phyloP scores from a whole-genome alignment of 768 basidiomycete genomes.

The Boletellus ananas region DNA sequence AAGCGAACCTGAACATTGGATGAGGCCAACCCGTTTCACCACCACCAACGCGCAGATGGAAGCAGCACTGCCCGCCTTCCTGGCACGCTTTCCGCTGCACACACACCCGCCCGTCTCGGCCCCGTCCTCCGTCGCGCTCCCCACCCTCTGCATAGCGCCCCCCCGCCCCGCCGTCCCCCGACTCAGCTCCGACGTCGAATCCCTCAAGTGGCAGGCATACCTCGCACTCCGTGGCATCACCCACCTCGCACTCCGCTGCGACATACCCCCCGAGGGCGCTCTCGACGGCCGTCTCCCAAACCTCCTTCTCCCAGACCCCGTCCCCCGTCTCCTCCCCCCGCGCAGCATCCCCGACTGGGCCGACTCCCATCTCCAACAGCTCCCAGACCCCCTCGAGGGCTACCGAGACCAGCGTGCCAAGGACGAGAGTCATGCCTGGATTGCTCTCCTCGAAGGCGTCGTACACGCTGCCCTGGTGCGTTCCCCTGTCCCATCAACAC shows the following conservation, averaged over 20 bases:
- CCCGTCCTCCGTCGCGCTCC: conserved; percentile 24
- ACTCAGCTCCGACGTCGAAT: conserved; percentile 77
- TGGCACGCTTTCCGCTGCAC: conserved; percentile 58
- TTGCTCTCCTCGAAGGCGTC: conserved; percentile 69
- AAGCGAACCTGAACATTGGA: conserved; percentile 59
- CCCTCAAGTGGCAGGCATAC: conserved; percentile 88
- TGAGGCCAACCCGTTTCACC: too few relatives aligned
- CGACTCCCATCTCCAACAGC: conserved; percentile 44
- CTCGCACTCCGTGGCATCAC: conserved; percentile 53
- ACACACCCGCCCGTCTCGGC: conserved; percentile 42
- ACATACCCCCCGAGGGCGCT: conserved; percentile 66
- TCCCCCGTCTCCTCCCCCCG: conserved; percentile 56
- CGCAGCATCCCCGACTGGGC: conserved; percentile 74
- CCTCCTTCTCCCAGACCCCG: conserved; percentile 51
- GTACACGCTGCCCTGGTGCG: conserved; percentile 75
- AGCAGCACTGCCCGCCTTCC: conserved; percentile 35
- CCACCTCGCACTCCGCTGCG: conserved; percentile 56
- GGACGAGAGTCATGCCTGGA: conserved; percentile 82
- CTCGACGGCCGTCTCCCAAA: conserved; percentile 67
- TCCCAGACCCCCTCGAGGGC: conserved; percentile 54
- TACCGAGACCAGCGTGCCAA: conserved; percentile 55
- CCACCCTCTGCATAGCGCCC: conserved; percentile 67
- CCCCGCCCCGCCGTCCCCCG: conserved; percentile 33
- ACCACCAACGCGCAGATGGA: too few relatives aligned
- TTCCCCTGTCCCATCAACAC: conserved; percentile 4